phyloP scores from a whole-genome alignment of 305 asterid genomes.

The Solanum hybrid region DNA sequence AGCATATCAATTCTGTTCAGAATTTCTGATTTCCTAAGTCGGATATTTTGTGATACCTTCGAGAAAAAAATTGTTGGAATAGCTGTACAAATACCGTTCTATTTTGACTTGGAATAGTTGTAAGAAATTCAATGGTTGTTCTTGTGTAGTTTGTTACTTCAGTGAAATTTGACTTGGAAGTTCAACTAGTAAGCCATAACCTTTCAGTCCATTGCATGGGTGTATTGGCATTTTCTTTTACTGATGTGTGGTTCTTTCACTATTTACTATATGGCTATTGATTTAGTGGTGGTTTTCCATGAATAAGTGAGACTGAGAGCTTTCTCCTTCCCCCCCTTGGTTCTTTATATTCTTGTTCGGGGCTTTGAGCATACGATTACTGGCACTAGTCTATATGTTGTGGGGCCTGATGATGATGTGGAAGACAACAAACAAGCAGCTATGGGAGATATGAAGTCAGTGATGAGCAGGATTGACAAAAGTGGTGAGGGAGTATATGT shows the following conservation, averaged over 20 bases:
- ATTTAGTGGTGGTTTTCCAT: not conserved
- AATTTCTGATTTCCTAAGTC: not conserved
- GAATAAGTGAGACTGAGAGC: not conserved
- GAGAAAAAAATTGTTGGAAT: not conserved
- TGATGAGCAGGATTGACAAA: slow-evolving; percentile 90
- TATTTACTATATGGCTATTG: not conserved
- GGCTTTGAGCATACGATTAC: slow-evolving; percentile 99
- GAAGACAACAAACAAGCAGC: slow-evolving; percentile 78
- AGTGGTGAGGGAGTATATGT: slow-evolving; percentile 98
- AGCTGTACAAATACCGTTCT: not conserved
- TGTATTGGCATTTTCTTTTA: slow-evolving; percentile 3
- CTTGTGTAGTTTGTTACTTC: not conserved
- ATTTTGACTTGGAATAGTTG: not conserved
- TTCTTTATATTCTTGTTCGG: slow-evolving; percentile 23
- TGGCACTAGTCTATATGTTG: slow-evolving; percentile 90
- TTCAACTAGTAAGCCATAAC: not conserved
- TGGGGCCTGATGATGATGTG: slow-evolving; percentile 76
- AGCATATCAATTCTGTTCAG: not conserved
- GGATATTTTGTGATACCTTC: not conserved
- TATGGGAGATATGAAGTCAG: slow-evolving; percentile 93
- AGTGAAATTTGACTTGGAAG: not conserved
- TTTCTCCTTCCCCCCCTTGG: not conserved
- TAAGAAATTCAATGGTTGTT: slow-evolving; percentile 1
- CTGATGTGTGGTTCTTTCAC: slow-evolving; percentile 3
- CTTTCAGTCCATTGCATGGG: not conserved